phyloP scores from a whole-genome alignment of 257 asterid species.

The Thymus mandschuricus region DNA sequence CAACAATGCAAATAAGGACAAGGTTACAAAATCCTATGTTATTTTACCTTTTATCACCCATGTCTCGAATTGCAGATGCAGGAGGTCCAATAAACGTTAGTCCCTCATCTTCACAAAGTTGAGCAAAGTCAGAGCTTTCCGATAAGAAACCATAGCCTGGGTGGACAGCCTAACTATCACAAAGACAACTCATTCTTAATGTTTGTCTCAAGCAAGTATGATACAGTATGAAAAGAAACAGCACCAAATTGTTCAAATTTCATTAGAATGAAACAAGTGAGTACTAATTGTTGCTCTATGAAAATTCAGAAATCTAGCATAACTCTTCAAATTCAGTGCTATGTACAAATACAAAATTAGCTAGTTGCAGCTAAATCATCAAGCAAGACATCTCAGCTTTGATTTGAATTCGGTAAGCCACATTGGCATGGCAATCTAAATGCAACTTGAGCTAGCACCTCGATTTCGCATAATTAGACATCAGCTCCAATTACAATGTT shows the following conservation, averaged over 20 bases:
- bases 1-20: slow-evolving; percentile 14
- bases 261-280: slow-evolving; percentile 4
- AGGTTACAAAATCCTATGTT: neutral
- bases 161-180: slow-evolving; percentile 92
- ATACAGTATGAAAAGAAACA: slow-evolving; percentile 18
- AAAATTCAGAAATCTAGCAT: slow-evolving; percentile 8
- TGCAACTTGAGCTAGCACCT: slow-evolving; percentile 15
- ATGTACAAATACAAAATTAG: slow-evolving; percentile 6
- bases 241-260: slow-evolving; percentile 3
- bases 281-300: slow-evolving; percentile 9
- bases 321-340: slow-evolving; percentile 7
- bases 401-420: slow-evolving; percentile 1
- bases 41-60: slow-evolving; percentile 95
- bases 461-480: neutral
- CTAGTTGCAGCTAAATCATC: slow-evolving; percentile 7
- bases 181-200: slow-evolving; percentile 44
- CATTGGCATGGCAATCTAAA: neutral
- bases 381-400: neutral
- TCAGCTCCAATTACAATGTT: neutral
- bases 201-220: slow-evolving; percentile 31
- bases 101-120: slow-evolving; percentile 85
- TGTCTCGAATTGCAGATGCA: slow-evolving; percentile 93
- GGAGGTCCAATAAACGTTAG: slow-evolving; percentile 93
- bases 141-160: slow-evolving; percentile 99
- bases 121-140: slow-evolving; percentile 93